Conservation (phyloP, 441 rosid genomes). For the Croton laevigatus region DNA sequence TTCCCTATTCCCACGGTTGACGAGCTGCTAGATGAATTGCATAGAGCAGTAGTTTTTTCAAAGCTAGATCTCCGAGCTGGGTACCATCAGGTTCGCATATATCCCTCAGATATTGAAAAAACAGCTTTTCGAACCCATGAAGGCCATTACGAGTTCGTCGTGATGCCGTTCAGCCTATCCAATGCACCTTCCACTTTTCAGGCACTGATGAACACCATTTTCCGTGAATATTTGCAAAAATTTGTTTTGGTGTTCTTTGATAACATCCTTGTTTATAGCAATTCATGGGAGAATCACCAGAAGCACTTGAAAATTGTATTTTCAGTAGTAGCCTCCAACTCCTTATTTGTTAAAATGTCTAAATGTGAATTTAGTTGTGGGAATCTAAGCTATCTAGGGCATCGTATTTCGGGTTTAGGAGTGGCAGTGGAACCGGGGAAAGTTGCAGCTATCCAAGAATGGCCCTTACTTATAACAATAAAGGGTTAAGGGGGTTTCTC, state of each 20-base stretch:
- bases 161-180: not conserved
- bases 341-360: too few relatives aligned
- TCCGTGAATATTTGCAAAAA: not conserved
- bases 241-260: constrained; percentile 2
- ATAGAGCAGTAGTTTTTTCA: not conserved
- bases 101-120: not conserved
- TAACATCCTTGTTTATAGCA: not conserved
- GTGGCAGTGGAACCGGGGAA: too few relatives aligned
- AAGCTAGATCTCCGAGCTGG: not conserved
- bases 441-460: too few relatives aligned
- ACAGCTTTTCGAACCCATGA: not conserved
- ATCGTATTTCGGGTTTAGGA: too few relatives aligned
- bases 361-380: too few relatives aligned
- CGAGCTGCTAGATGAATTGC: not conserved
- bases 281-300: too few relatives aligned
- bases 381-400: too few relatives aligned
- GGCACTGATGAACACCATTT: not conserved
- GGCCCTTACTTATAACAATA: too few relatives aligned
- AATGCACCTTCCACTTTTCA: not conserved
- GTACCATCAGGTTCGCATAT: not conserved
- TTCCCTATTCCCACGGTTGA: not conserved
- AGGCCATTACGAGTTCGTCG: not conserved
- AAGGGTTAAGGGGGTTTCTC: too few relatives aligned
- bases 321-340: too few relatives aligned
- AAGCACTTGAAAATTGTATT: too few relatives aligned